Evolutionary conservation across 192 early-diverging fungal genomes (phyloP), one percentile per base, ranked within the genome.

Genomic region (Thamnidium elegans): DNA sequence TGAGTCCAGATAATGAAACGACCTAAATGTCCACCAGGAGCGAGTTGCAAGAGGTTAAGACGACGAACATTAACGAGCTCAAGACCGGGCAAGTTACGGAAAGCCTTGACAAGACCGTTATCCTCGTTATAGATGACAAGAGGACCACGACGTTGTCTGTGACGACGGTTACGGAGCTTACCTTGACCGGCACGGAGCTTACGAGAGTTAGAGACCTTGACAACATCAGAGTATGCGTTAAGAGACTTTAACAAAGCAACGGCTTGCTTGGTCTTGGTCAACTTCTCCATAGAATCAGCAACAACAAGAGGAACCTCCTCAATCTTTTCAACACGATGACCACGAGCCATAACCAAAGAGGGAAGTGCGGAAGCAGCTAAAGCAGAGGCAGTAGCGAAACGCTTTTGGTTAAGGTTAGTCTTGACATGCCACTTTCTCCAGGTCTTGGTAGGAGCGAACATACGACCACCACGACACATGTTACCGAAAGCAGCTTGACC

Each of bases 371-470:
- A 89, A 68, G 97, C 96, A 68, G 97, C 97, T 76, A 99, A 83
- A 71, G 96, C 96, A 75, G 97, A 99, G 50, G 88, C 97, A 69
- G 92, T 93, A 39, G 96, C 97, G 82, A 90, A 99, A 74, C 96
- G 90, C 89, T 94, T 94, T 88, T 98, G 94, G 94, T 97, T 97
- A 79, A 89, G 73, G 94, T 96, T 98, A 80, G 92, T 94, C 89
- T 97, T 96, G 72, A 99, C 86, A 84, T 99, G 97, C 97, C 97
- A 99, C 88, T 96, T 97, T 81, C 95, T 86, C 94, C 94, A 98
- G 82, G 90, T 91, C 91, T 99, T 99, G 87, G 93, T 99, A 55
- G 97, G 97, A 66, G 97, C 96, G 75, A 99, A 99, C 97, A 99
- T 99, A 73, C 97, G 92, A 82, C 97, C 97, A 73, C 94, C 93